Conservation (phyloP, 257 asterid genomes). For the Jasminum sambac region DNA sequence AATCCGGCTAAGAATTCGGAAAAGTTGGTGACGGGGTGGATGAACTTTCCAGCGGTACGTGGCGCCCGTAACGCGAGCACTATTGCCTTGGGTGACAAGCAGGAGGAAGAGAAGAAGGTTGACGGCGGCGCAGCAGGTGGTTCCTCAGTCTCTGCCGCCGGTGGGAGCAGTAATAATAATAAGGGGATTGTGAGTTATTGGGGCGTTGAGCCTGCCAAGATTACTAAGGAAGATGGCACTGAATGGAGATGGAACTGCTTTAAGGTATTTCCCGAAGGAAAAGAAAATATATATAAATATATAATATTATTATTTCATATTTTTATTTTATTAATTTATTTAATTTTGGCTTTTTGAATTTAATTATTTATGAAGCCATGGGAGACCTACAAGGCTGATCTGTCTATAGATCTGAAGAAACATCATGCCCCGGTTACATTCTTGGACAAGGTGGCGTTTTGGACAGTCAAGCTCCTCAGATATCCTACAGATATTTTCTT, state of each 20-base stretch:
- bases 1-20: constrained; percentile 26
- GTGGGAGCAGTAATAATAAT: constrained; percentile 16
- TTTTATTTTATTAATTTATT: background rate
- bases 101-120: constrained; percentile 31
- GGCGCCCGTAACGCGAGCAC: constrained; percentile 49
- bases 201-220: constrained; percentile 60
- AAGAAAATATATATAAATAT: background rate
- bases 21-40: constrained; percentile 28
- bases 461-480: constrained; percentile 66
- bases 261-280: constrained; percentile 38
- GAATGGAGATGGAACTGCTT: constrained; percentile 82
- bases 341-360: background rate
- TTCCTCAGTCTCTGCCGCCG: constrained; percentile 26
- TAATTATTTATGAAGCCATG: constrained; percentile 38
- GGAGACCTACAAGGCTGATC: constrained; percentile 59
- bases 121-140: constrained; percentile 16
- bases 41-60: constrained; percentile 30
- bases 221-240: constrained; percentile 62
- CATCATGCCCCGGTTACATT: constrained; percentile 68
- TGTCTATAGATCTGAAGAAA: constrained; percentile 61
- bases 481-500: constrained; percentile 74
- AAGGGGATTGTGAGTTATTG: constrained; percentile 60
- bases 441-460: constrained; percentile 71
- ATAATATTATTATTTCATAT: background rate
- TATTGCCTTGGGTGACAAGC: constrained; percentile 49